Conservation (phyloP, 306 rosid genomes). For the Arachis stenosperma region DNA sequence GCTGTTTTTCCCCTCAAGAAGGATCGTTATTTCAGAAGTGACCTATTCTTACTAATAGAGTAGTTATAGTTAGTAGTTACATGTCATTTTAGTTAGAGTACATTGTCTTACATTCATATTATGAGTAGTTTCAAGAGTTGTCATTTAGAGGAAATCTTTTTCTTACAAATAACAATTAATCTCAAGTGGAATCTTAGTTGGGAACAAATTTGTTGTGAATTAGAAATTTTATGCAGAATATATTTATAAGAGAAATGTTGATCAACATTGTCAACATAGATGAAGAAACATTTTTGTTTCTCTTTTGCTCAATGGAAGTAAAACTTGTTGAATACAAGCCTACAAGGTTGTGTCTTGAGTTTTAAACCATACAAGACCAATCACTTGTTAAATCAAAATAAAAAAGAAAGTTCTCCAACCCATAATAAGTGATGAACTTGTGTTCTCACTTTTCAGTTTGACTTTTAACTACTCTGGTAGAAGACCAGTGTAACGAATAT, state of each 20-base stretch:
- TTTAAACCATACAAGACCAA: conserved; percentile 37
- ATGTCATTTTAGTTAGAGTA: conserved; percentile 9
- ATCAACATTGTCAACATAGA: conserved; percentile 18
- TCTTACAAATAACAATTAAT: conserved; percentile 1
- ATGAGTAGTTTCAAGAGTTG: background rate
- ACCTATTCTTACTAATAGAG: conserved; percentile 22
- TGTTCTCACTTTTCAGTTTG: background rate
- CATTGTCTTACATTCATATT: conserved; percentile 34
- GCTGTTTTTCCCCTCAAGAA: background rate
- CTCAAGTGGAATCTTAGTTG: conserved; percentile 16
- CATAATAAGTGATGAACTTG: background rate
- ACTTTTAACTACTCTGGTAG: conserved; percentile 59
- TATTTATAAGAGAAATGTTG: background rate
- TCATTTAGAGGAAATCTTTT: conserved; percentile 21
- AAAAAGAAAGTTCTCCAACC: conserved; percentile 18
- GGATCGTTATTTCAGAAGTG: background rate
- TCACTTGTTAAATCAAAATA: conserved; percentile 32
- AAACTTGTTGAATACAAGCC: conserved; percentile 32
- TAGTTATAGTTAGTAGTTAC: conserved; percentile 20
- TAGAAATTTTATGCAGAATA: background rate
- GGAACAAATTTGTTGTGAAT: conserved; percentile 11
- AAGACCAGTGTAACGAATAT: conserved; percentile 73
- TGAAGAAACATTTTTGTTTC: background rate
- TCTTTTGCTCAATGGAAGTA: background rate
- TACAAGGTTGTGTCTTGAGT: conserved; percentile 38